Evolutionary conservation across 768 basidiomycete genomes (phyloP), one percentile per base, ranked within the genome.

Genomic region (Lenzites betulinus): DNA sequence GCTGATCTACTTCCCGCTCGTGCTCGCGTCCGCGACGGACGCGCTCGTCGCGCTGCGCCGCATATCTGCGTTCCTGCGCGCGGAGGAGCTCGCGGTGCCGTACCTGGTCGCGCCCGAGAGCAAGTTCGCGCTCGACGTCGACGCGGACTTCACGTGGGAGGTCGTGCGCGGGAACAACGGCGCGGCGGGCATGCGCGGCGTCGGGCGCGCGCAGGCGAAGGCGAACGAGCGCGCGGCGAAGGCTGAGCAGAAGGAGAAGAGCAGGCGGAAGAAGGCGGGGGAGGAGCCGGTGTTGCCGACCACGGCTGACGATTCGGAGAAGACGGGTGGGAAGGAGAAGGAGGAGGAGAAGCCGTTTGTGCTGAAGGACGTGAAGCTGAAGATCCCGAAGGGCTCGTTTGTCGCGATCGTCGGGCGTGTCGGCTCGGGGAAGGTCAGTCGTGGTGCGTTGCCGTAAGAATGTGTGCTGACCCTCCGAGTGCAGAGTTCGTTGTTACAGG

Each of bases 61-160:
- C 47, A 81, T 98, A 6, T 79, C 83, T 58, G 83, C 82, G 3
- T 90, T 95, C 44, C 95, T 96, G 69, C 87, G 87, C 58, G 93
- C 93, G 1, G 95, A 98, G 70, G 78, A 87, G 22, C 77, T 91
- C 16, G 81, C 83, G 7, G 85, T 89, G 48, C 81, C 80, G 0
- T 81, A 84, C 57, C 68, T 75, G 8, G 74, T 86, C 22, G 85
- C 94, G 64, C 71, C 74, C 1, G 69, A 77, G 12, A 72, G 88
- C 25, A 77, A 84, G 26, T 73, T 75, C 36, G 95, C 93, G 5
- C 67, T 97, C 58, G 79, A 82, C 62, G 83, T 92, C 52, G 78
- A 84, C 46, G 80, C 82, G 54, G 69, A 85, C 12, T 96, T 96
- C 75, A 85, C 86, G 1, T 98, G 95, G 95, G 95, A 97, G 68